Evolutionary conservation across 371 early-diverging fungal genomes (phyloP), one percentile per base, ranked within the genome.

Genomic region (Zopfochytrium polystomum): DNA sequence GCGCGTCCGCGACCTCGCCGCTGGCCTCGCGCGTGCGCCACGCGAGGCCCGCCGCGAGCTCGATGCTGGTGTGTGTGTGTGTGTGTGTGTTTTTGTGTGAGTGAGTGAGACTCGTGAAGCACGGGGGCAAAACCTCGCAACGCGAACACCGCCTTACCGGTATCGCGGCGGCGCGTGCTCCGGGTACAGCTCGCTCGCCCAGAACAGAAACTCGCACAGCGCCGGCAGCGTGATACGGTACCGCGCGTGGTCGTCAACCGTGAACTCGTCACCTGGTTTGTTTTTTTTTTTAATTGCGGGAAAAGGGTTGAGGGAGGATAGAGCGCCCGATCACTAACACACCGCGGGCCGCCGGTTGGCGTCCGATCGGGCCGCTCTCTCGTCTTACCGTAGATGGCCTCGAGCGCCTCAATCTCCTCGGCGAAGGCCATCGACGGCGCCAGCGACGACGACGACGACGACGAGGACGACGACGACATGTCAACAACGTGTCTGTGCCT

Each of bases 351-450:
- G n/a, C n/a, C 9, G 38, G n/a, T 38, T 9, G 38, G n/a, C 9
- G 38, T 38, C 38, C 38, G 38, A 38, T 9, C n/a, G 9, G 38
- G n/a, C 38, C 9, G n/a, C 9, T 9, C 9, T 38, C n/a, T n/a
- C n/a, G n/a, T n/a, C n/a, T n/a, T n/a, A 38, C 38, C 38, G 51
- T 58, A 58, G 23, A 58, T 58, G 15, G 59, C 49, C 18, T 23
- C 50, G 1, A 58, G 59, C 22, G 35, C 59, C n/a, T 38, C 11
- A 38, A 38, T n/a, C n/a, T 38, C 38, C n/a, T 38, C 38, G 9
- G 9, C 38, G n/a, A 38, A 38, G 38, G n/a, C 11, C 38, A n/a
- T 38, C n/a, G 38, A 38, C 38, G n/a, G n/a, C n/a, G n/a, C n/a
- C n/a, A n/a, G n/a, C n/a, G n/a, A n/a, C n/a, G n/a, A n/a, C n/a